Percentiles rank a stretch among this genome's conserved stretches.
phyloP scores from a whole-genome alignment of 169 alveolate genomes.

The Cystoisospora suis region DNA sequence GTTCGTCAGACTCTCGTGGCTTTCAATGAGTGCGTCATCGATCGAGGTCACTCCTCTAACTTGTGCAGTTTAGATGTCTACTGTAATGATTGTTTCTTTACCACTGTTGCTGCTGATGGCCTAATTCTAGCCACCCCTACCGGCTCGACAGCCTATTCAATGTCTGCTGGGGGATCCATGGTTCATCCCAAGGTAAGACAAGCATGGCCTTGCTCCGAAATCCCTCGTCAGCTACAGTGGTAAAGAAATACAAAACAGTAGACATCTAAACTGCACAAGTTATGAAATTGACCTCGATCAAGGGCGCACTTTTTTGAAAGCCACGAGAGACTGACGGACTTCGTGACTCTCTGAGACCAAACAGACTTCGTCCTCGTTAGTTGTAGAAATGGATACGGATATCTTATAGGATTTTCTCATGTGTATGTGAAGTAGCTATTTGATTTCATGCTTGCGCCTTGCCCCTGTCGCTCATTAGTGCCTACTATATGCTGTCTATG shows the following conservation, averaged over 20 bases:
- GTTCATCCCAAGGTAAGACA: constrained; percentile 88
- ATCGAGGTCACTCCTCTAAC: constrained; percentile 76
- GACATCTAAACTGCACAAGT: constrained; percentile 72
- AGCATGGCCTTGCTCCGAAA: too few relatives aligned
- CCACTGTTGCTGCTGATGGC: constrained; percentile 82
- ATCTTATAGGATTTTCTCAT: too few relatives aligned
- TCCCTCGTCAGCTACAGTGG: constrained; percentile 84
- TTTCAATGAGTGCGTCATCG: constrained; percentile 78
- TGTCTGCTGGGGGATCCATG: constrained; percentile 97
- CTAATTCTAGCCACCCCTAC: constrained; percentile 94
- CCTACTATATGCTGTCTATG: too few relatives aligned
- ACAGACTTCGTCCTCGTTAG: too few relatives aligned
- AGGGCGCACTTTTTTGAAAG: constrained; percentile 79
- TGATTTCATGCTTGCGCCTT: too few relatives aligned
- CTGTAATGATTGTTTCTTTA: constrained; percentile 72
- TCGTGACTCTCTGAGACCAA: not conserved
- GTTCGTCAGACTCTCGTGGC: constrained; percentile 63
- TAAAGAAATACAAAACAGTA: constrained; percentile 71
- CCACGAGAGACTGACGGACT: constrained; percentile 52
- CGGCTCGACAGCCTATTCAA: constrained; percentile 98
- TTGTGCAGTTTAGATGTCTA: constrained; percentile 73
- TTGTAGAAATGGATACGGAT: too few relatives aligned
- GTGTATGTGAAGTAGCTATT: too few relatives aligned
- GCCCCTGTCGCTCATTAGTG: too few relatives aligned
- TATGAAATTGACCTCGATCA: constrained; percentile 76